phyloP scores from a whole-genome alignment of 768 basidiomycete species.

The Mycena latifolia region DNA sequence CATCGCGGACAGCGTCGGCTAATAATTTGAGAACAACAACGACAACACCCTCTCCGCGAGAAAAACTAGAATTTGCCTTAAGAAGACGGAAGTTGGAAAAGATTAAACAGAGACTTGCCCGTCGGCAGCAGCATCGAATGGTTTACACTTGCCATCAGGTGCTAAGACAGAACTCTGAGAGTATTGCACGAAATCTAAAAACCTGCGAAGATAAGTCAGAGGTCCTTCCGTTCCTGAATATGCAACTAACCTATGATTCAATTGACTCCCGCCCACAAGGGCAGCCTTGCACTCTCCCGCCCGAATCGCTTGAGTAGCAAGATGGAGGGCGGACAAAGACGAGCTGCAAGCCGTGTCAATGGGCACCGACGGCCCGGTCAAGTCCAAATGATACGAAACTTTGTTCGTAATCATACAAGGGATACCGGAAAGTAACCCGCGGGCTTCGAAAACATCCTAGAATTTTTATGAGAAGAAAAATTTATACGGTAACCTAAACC shows the following conservation, averaged over 20 bases:
- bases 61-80: constrained; percentile 43
- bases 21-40: constrained; percentile 55
- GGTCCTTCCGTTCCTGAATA: no score
- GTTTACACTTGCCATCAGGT: not conserved
- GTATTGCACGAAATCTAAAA: no score
- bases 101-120: not conserved
- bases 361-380: constrained; percentile 61
- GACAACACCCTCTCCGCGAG: constrained; percentile 52
- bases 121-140: not conserved
- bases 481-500: no score
- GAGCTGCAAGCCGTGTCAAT: constrained; percentile 66
- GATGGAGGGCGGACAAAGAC: constrained; percentile 58
- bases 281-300: constrained; percentile 62
- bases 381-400: constrained; percentile 56
- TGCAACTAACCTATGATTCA: constrained; percentile 28
- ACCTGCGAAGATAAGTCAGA: no score
- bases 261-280: constrained; percentile 54
- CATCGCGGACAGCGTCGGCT: constrained; percentile 50
- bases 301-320: constrained; percentile 58
- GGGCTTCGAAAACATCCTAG: no score
- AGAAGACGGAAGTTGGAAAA: not conserved
- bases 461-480: no score
- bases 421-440: constrained; percentile 47
- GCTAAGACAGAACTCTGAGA: not conserved
- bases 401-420: constrained; percentile 48